Conservation (phyloP, 2,329 filamentous ascomycete species). For the Diatrype stigma region DNA sequence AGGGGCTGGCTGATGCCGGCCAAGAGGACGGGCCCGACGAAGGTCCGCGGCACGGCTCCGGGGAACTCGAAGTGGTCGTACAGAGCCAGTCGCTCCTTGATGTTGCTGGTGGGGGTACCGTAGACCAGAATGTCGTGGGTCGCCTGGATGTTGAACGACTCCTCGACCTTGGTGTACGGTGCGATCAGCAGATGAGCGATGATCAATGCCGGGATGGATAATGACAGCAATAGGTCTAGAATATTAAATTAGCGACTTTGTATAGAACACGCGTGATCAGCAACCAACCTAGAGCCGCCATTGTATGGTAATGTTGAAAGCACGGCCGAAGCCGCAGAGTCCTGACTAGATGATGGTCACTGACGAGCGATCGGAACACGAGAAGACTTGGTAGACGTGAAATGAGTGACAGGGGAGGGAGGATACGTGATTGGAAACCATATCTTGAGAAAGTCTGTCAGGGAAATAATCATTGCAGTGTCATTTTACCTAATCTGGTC, state of each 20-base stretch:
- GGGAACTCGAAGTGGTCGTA: slow-evolving; percentile 93
- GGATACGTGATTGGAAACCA: no score
- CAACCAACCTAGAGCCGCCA: slow-evolving; percentile 21
- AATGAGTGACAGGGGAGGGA: no score
- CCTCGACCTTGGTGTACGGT: slow-evolving; percentile 96
- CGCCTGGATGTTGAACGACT: slow-evolving; percentile 96
- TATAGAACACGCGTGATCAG: background rate
- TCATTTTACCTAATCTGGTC: no score
- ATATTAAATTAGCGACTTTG: slow-evolving; percentile 2
- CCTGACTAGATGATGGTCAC: background rate
- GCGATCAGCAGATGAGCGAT: slow-evolving; percentile 67
- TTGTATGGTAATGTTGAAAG: slow-evolving; percentile 5
- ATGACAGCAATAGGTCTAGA: slow-evolving; percentile 44
- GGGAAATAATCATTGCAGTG: no score
- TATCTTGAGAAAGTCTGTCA: no score
- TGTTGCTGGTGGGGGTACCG: slow-evolving; percentile 62
- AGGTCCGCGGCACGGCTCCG: slow-evolving; percentile 86
- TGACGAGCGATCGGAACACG: background rate
- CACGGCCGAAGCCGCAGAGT: background rate
- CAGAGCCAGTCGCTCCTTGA: slow-evolving; percentile 50
- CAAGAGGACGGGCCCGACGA: slow-evolving; percentile 75
- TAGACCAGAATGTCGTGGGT: slow-evolving; percentile 83
- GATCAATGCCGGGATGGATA: slow-evolving; percentile 60
- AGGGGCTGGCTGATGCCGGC: slow-evolving; percentile 69
- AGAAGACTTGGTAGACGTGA: background rate